These are phyloP conservation scores for Colletotrichum sp. DNA, from an alignment of 2,329 filamentous ascomycete genomes.

Conservation along the genomic window DNA sequence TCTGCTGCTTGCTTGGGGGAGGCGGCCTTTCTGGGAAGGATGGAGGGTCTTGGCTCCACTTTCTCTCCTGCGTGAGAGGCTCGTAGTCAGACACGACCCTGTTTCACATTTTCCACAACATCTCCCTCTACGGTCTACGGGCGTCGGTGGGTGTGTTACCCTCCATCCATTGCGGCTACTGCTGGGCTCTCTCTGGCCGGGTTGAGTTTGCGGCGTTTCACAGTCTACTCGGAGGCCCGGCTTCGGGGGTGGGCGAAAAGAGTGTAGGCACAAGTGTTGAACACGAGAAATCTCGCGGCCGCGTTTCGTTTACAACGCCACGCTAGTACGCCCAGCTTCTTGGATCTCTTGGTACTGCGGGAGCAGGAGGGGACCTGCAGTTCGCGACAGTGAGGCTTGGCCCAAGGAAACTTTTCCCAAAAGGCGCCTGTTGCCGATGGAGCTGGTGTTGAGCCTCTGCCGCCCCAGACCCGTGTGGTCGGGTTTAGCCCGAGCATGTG, in stretches of 20 bases:
- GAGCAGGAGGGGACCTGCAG: not conserved
- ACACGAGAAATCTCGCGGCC: not conserved
- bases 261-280: not conserved
- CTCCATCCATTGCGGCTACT: not conserved
- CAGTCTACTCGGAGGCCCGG: not conserved
- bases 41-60: conserved; percentile 3
- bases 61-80: conserved; percentile 17
- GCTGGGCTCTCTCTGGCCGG: not conserved
- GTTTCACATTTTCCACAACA: conserved; percentile 17
- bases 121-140: not conserved
- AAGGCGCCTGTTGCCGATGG: not conserved
- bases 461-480: not conserved
- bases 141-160: not conserved
- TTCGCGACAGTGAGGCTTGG: conserved; percentile 3
- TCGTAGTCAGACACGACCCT: conserved; percentile 15
- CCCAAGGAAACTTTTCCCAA: conserved; percentile 7
- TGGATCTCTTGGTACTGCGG: not conserved
- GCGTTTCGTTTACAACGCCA: conserved; percentile 11
- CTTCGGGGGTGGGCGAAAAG: not conserved
- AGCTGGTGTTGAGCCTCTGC: not conserved
- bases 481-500: not conserved
- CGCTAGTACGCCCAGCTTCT: not conserved
- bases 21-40: not conserved
- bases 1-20: not conserved
- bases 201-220: conserved; percentile 4